Conservation (phyloP, 768 basidiomycete genomes). For the Tulasnella sp. region DNA sequence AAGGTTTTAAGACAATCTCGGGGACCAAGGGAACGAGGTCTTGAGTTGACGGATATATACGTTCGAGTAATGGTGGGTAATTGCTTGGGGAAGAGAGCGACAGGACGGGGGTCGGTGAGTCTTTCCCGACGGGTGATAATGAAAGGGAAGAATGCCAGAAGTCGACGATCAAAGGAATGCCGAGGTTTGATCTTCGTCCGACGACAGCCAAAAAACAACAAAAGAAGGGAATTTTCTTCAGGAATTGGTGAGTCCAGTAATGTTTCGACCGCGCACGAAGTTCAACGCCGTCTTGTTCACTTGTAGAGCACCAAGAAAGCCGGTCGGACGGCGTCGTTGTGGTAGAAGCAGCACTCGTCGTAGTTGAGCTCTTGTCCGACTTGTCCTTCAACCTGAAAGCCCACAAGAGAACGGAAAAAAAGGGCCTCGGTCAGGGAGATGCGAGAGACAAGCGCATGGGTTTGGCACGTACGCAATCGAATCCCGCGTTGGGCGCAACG, state of each 20-base stretch:
- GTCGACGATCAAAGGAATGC: too few species aligned
- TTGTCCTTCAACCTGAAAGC: conserved; percentile 5
- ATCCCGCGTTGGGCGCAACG: not conserved
- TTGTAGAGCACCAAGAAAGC: conserved; percentile 7
- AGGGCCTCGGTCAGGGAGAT: not conserved
- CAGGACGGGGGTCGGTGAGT: too few species aligned
- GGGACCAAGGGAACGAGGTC: not conserved
- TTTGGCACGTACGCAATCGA: not conserved
- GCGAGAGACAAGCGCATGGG: not conserved
- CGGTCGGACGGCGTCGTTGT: conserved; percentile 5
- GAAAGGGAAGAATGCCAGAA: too few species aligned
- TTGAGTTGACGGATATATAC: not conserved
- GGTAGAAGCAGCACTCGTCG: conserved; percentile 7
- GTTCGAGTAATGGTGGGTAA: too few species aligned
- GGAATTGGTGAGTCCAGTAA: too few species aligned
- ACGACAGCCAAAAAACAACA: too few species aligned
- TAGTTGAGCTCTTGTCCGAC: conserved; percentile 10
- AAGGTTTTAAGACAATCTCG: not conserved
- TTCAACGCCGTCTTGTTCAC: not conserved
- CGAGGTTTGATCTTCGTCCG: too few species aligned
- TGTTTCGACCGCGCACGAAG: too few species aligned
- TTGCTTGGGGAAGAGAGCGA: too few species aligned
- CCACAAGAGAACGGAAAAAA: not conserved
- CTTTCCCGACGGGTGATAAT: too few species aligned
- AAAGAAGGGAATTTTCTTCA: too few species aligned